Conservation (phyloP, 1,284 basidiomycete genomes). For the Naganishia cerealis region DNA sequence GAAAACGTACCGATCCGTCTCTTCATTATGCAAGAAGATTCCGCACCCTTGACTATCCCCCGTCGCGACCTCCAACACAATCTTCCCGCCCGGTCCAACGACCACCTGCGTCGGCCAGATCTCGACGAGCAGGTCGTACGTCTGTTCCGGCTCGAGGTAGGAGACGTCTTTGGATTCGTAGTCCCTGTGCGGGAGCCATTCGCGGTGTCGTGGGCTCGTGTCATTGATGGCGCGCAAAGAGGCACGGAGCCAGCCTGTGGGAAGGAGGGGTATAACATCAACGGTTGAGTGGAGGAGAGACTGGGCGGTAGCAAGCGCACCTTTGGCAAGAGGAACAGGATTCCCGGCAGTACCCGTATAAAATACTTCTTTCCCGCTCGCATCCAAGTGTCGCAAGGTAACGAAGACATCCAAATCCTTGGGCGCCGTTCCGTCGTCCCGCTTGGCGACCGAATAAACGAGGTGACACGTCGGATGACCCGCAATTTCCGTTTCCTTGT, state of each 20-base stretch:
- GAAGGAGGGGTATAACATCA: background rate
- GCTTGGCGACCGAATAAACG: conserved; percentile 37
- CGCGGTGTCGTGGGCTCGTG: conserved; percentile 38
- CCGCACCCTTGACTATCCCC: conserved; percentile 38
- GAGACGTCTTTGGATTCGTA: conserved; percentile 42
- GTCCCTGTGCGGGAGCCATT: conserved; percentile 44
- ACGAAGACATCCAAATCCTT: conserved; percentile 48
- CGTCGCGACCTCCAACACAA: conserved; percentile 43
- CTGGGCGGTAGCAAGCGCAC: conserved; percentile 1
- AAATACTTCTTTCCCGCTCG: conserved; percentile 46
- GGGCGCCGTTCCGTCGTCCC: conserved; percentile 39
- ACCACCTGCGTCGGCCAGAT: conserved; percentile 50
- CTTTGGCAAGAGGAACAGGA: conserved; percentile 46
- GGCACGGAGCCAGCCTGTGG: conserved; percentile 43
- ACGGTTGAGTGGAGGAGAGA: background rate
- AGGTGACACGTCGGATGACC: conserved; percentile 45
- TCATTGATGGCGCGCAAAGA: conserved; percentile 44
- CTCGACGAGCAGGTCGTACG: conserved; percentile 45
- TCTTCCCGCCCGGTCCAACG: conserved; percentile 39
- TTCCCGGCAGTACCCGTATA: conserved; percentile 50
- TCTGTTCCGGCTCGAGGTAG: conserved; percentile 37
- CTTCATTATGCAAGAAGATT: conserved; percentile 39
- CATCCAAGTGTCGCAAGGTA: conserved; percentile 46
- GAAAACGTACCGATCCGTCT: conserved; percentile 27
- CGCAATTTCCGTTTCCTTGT: conserved; percentile 45